Percentiles rank a stretch among this genome's conserved stretches.
Evolutionary conservation across 257 asterid genomes (phyloP).

Genomic region (Dorcoceras hygrometricum): DNA sequence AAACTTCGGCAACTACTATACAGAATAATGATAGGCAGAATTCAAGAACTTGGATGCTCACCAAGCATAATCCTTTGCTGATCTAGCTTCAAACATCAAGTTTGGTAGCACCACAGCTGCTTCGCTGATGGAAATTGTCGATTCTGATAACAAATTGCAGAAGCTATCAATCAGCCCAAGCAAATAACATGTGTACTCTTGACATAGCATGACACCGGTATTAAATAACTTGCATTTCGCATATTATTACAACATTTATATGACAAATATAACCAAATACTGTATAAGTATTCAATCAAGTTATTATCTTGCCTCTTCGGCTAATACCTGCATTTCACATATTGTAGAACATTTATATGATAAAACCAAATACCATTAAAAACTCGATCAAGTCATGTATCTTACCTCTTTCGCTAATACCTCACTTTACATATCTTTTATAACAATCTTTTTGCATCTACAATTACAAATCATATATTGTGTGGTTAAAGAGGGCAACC

Average conservation of each 20-base stretch:
- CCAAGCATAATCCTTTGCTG: slow-evolving; percentile 91
- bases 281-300: no score
- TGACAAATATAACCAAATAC: neutral
- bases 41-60: slow-evolving; percentile 33
- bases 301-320: no score
- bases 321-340: neutral
- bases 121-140: slow-evolving; percentile 52
- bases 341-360: neutral
- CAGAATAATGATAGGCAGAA: neutral
- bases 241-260: neutral
- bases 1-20: neutral
- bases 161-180: slow-evolving; percentile 14
- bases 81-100: slow-evolving; percentile 80
- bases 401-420: neutral
- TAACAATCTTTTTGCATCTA: slow-evolving; percentile 16
- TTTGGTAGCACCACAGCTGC: slow-evolving; percentile 60
- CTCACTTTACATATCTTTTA: neutral
- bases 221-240: neutral
- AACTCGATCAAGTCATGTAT: neutral
- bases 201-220: neutral
- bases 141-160: slow-evolving; percentile 27
- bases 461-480: neutral
- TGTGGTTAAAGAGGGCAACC: slow-evolving; percentile 26
- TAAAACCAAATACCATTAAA: neutral
- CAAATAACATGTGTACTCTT: neutral